Base-by-base conservation (phyloP, 805 yeast species). In the Starmerella riodocensis region DNA sequence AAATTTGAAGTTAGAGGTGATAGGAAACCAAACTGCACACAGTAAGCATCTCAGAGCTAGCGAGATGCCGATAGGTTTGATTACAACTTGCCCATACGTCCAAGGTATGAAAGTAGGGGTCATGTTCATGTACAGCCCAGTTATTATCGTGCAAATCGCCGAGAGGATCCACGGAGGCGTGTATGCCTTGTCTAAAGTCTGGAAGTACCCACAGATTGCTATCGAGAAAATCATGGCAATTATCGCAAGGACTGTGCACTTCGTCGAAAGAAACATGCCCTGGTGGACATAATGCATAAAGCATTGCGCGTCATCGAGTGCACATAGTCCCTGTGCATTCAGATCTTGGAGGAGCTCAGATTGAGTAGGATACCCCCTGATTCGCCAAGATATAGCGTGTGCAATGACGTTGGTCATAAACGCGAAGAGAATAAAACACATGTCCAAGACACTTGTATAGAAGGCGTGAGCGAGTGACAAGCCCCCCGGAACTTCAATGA, bases 61-160 rank as follows among this genome's bases (percentile, higher is more conserved):
- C 1, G 51, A 40, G 5, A 56, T 8, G 5, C 57, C 58, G 29
- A 52, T 34, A 1, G 57, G 52, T 16, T 47, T 40, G 11, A 53
- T 20, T 6, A 54, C 30, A 9, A 38, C 29, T 4, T 38, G 16
- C 2, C 46, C 50, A 31, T 19, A 31, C 11, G 17, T 3, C 37
- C 41, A 34, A 17, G 46, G 51, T 5, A 21, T 34, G 14, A 47
- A 36, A 24, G 28, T 36, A 3, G 51, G 51, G 1, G 43, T 32
- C 9, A 40, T 26, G n/a, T 36, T 40, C 11, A 39, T 21, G 19
- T 37, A 34, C 1, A 33, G 28, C 1, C 41, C 34, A 14, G 31
- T 34, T 22, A 46, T 37, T 14, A 42, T 25, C n/a, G 44, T 21
- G 3, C 47, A 33, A 14, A 54, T 51, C n/a, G 40, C 37, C 5